phyloP scores from a whole-genome alignment of 148 eudicot species.

The Chenopodium berlandieri region DNA sequence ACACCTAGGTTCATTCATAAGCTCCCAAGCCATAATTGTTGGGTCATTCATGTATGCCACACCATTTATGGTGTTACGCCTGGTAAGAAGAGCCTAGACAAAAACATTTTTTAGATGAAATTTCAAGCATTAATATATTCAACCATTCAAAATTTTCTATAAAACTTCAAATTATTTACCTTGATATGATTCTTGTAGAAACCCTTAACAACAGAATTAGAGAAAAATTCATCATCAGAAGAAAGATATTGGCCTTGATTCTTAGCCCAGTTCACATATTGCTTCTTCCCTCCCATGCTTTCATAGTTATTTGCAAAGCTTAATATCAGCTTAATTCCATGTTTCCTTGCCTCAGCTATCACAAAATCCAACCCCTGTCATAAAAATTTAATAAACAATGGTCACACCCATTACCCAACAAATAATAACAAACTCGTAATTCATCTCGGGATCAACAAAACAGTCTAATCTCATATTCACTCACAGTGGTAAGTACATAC shows the following conservation, averaged over 20 bases:
- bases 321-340: slow-evolving; percentile 72
- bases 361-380: slow-evolving; percentile 94
- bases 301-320: slow-evolving; percentile 88
- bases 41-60: slow-evolving; percentile 83
- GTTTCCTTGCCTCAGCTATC: slow-evolving; percentile 79
- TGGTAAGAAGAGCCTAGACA: slow-evolving; percentile 75
- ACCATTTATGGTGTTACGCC: slow-evolving; percentile 71
- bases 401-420: neutral
- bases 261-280: slow-evolving; percentile 93
- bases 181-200: slow-evolving; percentile 82
- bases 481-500: neutral
- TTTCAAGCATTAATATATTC: neutral
- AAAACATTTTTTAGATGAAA: neutral
- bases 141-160: too few species aligned
- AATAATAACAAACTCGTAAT: too few species aligned
- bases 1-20: slow-evolving; percentile 98
- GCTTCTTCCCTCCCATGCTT: slow-evolving; percentile 80
- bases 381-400: neutral
- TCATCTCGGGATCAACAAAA: neutral
- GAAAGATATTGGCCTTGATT: slow-evolving; percentile 59
- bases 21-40: slow-evolving; percentile 99
- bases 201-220: slow-evolving; percentile 61
- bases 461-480: neutral
- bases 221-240: slow-evolving; percentile 89
- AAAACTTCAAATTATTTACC: slow-evolving; percentile 30